A percentile compares a stretch with the other conserved stretches of the same genome.
phyloP scores from a whole-genome alignment of 164 flowering plant species.

The Piper betle region DNA sequence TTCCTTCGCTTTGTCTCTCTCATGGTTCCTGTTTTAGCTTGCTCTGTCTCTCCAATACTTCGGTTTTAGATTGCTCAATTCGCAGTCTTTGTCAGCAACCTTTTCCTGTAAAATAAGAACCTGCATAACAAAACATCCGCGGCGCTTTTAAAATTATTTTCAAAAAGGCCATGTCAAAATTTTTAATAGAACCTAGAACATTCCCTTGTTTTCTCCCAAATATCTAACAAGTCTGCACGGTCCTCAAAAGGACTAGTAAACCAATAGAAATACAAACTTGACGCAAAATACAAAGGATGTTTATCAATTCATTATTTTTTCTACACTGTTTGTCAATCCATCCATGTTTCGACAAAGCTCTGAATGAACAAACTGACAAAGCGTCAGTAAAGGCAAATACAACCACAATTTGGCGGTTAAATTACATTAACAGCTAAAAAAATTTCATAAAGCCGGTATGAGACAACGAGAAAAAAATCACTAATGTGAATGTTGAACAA shows the following conservation, averaged over 20 bases:
- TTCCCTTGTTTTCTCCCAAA: neutral
- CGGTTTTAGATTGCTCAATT: slow-evolving; percentile 38
- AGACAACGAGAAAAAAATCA: neutral
- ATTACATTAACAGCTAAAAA: neutral
- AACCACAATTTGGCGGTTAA: neutral
- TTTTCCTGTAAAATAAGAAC: slow-evolving; percentile 51
- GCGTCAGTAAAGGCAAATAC: neutral
- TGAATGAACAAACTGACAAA: slow-evolving; percentile 16
- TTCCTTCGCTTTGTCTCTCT: no score
- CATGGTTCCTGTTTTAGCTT: no score
- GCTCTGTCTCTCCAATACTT: slow-evolving; percentile 8
- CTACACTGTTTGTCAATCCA: slow-evolving; percentile 57
- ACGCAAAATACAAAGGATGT: slow-evolving; percentile 1
- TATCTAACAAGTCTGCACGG: neutral
- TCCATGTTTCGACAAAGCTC: slow-evolving; percentile 75
- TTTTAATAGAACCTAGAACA: neutral
- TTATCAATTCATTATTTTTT: slow-evolving; percentile 89
- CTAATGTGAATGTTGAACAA: neutral
- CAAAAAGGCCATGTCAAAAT: neutral
- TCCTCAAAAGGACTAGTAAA: no score
- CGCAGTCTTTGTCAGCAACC: slow-evolving; percentile 57
- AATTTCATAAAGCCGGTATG: neutral
- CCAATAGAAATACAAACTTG: neutral
- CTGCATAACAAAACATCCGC: slow-evolving; percentile 20
- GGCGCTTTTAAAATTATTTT: neutral